A percentile compares a stretch with the other conserved stretches of the same genome.
Evolutionary conservation across 2,329 filamentous ascomycete genomes (phyloP).

Genomic region (Cercospora janseana): DNA sequence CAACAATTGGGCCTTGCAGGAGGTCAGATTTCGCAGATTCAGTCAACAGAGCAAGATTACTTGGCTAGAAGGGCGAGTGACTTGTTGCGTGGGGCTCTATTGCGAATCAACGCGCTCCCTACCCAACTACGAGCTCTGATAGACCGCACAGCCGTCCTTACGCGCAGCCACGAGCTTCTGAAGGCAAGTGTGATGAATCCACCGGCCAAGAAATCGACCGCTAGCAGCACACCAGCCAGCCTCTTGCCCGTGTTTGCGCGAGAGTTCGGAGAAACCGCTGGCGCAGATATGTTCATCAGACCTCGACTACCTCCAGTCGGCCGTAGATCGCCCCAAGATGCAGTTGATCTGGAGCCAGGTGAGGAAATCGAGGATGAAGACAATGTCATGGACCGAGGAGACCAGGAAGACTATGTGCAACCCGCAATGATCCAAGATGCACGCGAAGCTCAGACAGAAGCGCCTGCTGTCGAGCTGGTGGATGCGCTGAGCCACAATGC

Average conservation of each 20-base stretch:
- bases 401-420: constrained; percentile 9
- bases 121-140: constrained; percentile 70
- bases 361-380: constrained; percentile 23
- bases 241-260: constrained; percentile 76
- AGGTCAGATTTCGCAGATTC: constrained; percentile 13
- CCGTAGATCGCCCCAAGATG: constrained; percentile 15
- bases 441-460: no score
- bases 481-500: constrained; percentile 17
- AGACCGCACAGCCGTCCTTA: constrained; percentile 77
- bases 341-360: constrained; percentile 14
- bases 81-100: constrained; percentile 60
- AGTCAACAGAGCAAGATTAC: constrained; percentile 40
- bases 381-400: constrained; percentile 7
- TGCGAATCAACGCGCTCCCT: constrained; percentile 65
- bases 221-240: constrained; percentile 56
- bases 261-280: constrained; percentile 60
- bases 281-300: constrained; percentile 68
- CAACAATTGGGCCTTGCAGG: constrained; percentile 25
- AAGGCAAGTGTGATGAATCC: constrained; percentile 75
- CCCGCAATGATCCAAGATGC: constrained; percentile 3
- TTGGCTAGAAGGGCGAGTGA: constrained; percentile 57
- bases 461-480: constrained; percentile 12
- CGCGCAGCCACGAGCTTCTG: constrained; percentile 68
- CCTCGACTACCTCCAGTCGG: constrained; percentile 47
- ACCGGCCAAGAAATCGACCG: constrained; percentile 56